Base-by-base conservation (phyloP, 345 rosid species). In the Gossypium thurberi region DNA sequence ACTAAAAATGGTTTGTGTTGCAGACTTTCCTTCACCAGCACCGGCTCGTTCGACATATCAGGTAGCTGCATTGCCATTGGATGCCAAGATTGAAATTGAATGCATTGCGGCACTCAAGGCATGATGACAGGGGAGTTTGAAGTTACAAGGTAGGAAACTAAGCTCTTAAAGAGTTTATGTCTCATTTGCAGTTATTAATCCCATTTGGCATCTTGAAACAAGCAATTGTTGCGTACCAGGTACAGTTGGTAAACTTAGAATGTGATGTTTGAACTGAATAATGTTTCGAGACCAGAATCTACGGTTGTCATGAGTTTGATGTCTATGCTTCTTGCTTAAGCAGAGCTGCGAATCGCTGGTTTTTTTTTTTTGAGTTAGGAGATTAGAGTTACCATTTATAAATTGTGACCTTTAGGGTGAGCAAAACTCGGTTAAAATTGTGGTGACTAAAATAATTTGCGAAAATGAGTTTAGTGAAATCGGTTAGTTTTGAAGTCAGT, bases 21-120 rank as follows among this genome's bases (percentile, higher is more conserved):
- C 94, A 96, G 99, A 93, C 83, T 92, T 96, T 72, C 87, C 93
- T 7, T 85, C 87, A 48, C 91, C 93, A 67, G 81, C 90, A 23
- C 99, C 99, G 2, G 93, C 99, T 43, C 87, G 96, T 23, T 83
- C 98, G 1, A 96, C 99, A 14, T 93, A 88, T 76, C 97, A 96
- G 81, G 99, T 89, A 3, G 99, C 99, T 10, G 99, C 96, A 74
- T 79, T 93, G 87, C 99, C 98, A 10, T 50, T 91, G 75, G 84
- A 91, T 71, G 97, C 99, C 40, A 93, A 74, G 88, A 87, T 96
- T 50, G 99, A 93, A 87, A 90, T 96, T 6, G 98, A 96, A 78
- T 96, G 99, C 87, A 91, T 91, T 76, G 99, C 98, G 26, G 76
- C 89, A 51, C 91, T 89, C 68, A 75, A 79, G 82, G 57, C 28